These are phyloP conservation scores for Venturia aucupariae DNA, from an alignment of 2,329 filamentous ascomycete species.

Conservation along the genomic window DNA sequence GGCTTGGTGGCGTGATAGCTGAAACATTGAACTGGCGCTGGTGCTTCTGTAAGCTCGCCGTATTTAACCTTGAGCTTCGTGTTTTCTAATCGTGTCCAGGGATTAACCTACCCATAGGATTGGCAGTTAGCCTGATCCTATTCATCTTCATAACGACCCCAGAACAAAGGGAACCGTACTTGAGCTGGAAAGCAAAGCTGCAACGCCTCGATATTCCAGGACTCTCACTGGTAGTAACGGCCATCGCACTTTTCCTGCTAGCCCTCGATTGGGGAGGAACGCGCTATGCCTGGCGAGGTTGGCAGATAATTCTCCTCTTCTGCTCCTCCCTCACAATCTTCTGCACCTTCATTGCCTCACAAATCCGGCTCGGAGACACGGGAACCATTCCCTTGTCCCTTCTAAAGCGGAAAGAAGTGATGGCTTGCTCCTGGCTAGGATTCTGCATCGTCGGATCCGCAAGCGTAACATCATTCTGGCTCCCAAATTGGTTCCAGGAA, in stretches of 20 bases:
- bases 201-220: slow-evolving; percentile 41
- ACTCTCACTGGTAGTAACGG: slow-evolving; percentile 25
- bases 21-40: slow-evolving; percentile 15
- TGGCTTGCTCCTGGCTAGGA: slow-evolving; percentile 5
- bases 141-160: slow-evolving; percentile 17
- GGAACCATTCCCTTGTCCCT: slow-evolving; percentile 20
- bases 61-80: neutral
- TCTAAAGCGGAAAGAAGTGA: slow-evolving; percentile 9
- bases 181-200: slow-evolving; percentile 26
- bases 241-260: slow-evolving; percentile 25
- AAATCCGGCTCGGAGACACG: slow-evolving; percentile 17
- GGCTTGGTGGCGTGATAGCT: slow-evolving; percentile 29
- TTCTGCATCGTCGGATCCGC: slow-evolving; percentile 8
- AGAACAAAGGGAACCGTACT: slow-evolving; percentile 15
- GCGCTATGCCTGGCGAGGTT: slow-evolving; percentile 16
- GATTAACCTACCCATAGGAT: slow-evolving; percentile 23
- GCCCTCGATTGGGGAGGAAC: slow-evolving; percentile 29
- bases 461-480: slow-evolving; percentile 17
- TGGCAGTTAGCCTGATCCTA: slow-evolving; percentile 16
- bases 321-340: slow-evolving; percentile 8
- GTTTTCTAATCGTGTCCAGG: slow-evolving; percentile 18
- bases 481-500: slow-evolving; percentile 34
- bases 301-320: slow-evolving; percentile 17
- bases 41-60: slow-evolving; percentile 19
- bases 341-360: slow-evolving; percentile 19